Evolutionary conservation across 1,139 yeast genomes (phyloP), one percentile per base, ranked within the genome.

Genomic region (Lodderomyces oxycetoniae): DNA sequence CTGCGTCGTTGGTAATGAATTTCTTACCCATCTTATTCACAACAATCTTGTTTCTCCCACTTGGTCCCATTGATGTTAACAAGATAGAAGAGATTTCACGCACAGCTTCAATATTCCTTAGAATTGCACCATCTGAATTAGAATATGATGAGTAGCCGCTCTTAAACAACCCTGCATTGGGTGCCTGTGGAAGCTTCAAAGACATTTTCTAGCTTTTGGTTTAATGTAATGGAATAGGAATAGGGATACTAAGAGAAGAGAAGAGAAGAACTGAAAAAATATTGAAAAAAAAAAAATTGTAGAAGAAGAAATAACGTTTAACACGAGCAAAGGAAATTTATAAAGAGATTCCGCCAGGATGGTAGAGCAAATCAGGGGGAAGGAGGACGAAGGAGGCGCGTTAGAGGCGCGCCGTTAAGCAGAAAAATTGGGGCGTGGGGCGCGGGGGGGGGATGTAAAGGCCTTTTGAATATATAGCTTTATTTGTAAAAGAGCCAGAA

Each of bases 21-120:
- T 85, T 83, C 58, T 81, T 88, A 39, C 89, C 89, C 47, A 85
- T 55, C 41, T 63, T 59, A 63, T 91, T 91, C 38, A 89, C 96
- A 51, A 91, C 82, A 57, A 93, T 88, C 72, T 91, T 91, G 61
- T 89, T 91, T 52, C 96, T 76, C 34, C 98, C 98, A 61, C 94
- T 85, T 40, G 98, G 98, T 5, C 98, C 98, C 71, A 91, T 85
- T 7, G 96, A 87, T 4, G 97, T 88, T 43, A 89, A 74, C 44
- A 93, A 85, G 77, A 91, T 88, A 36, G 81, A 77, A 40, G 95
- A 78, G 59, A 93, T 85, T 59, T 91, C 97, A 51, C 95, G 77
- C 36, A 93, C 91, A 2, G 98, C 98, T 49, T 84, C 86, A 47
- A 91, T 87, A 55, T 93, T 91, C 54, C 96, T 77, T 48, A 77